phyloP scores from a whole-genome alignment of 371 early-diverging fungal genomes.

The Chytridiales sp. region DNA sequence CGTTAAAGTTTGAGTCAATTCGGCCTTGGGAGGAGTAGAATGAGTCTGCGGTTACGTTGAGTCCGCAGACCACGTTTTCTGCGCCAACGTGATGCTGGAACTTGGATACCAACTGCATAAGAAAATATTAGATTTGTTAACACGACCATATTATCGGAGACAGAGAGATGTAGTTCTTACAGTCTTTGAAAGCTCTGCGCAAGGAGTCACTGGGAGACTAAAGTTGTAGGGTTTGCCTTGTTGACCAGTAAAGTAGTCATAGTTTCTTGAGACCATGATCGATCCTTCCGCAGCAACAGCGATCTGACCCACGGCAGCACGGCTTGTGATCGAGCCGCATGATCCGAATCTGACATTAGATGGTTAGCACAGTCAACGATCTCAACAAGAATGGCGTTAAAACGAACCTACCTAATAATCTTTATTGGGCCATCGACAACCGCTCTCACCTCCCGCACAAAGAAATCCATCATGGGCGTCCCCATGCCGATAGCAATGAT shows the following conservation, averaged over 20 bases:
- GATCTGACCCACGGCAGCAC: constrained; percentile 67
- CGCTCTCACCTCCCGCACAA: constrained; percentile 87
- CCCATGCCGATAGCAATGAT: constrained; percentile 93
- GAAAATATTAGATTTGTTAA: no score
- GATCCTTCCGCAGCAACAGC: constrained; percentile 70
- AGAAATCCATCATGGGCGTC: constrained; percentile 89
- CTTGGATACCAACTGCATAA: constrained; percentile 9
- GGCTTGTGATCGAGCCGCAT: constrained; percentile 74
- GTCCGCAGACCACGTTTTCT: constrained; percentile 66
- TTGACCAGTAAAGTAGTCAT: constrained; percentile 63
- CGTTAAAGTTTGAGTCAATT: constrained; percentile 71
- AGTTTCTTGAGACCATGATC: constrained; percentile 74
- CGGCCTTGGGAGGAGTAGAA: constrained; percentile 93
- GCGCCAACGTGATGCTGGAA: constrained; percentile 33
- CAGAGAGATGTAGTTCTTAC: not conserved
- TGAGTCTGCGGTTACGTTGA: constrained; percentile 84
- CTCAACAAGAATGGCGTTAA: not conserved
- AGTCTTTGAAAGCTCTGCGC: constrained; percentile 32
- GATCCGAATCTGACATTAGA: constrained; percentile 67
- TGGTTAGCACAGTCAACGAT: not conserved
- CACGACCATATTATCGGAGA: no score
- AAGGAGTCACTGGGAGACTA: constrained; percentile 65
- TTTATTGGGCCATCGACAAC: constrained; percentile 79
- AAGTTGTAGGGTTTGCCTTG: constrained; percentile 57
- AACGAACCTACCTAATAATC: constrained; percentile 59